Percentiles rank a stretch among this genome's conserved stretches.
Evolutionary conservation across 352 stramenopile genomes (phyloP).

Genomic region (Globisporangium viniferum): DNA sequence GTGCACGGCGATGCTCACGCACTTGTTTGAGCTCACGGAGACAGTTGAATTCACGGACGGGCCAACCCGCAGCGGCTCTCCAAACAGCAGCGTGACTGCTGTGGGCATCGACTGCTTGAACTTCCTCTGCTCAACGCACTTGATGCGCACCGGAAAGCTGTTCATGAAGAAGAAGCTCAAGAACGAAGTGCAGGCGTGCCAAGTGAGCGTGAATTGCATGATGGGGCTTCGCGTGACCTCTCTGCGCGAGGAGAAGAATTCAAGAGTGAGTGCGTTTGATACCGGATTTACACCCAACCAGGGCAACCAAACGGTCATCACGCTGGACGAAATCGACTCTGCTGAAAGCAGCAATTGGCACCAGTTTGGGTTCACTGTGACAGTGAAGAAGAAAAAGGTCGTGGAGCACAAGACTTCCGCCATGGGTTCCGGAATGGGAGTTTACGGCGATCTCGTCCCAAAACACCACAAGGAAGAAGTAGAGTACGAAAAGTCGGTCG

Average conservation of each 20-base stretch:
- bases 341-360: conserved; percentile 74
- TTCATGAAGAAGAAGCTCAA: conserved; percentile 75
- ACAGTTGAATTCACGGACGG: conserved; percentile 80
- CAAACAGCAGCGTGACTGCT: conserved; percentile 36
- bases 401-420: conserved; percentile 9
- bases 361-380: conserved; percentile 66
- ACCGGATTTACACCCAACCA: conserved; percentile 53
- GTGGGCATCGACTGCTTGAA: conserved; percentile 85
- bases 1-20: conserved; percentile 76
- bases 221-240: conserved; percentile 78
- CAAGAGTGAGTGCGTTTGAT: conserved; percentile 30
- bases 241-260: conserved; percentile 43
- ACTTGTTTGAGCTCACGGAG: conserved; percentile 82
- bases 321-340: conserved; percentile 78
- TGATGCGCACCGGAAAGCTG: conserved; percentile 65
- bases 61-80: conserved; percentile 19
- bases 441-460: conserved; percentile 13
- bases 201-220: conserved; percentile 85
- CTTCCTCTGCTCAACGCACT: conserved; percentile 81
- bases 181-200: conserved; percentile 67
- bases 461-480: conserved; percentile 26
- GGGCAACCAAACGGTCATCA: conserved; percentile 65
- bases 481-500: conserved; percentile 40
- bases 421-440: conserved; percentile 10
- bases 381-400: conserved; percentile 51